Conservation (phyloP, 1,139 yeast species). For the Taiozyma sp. region DNA sequence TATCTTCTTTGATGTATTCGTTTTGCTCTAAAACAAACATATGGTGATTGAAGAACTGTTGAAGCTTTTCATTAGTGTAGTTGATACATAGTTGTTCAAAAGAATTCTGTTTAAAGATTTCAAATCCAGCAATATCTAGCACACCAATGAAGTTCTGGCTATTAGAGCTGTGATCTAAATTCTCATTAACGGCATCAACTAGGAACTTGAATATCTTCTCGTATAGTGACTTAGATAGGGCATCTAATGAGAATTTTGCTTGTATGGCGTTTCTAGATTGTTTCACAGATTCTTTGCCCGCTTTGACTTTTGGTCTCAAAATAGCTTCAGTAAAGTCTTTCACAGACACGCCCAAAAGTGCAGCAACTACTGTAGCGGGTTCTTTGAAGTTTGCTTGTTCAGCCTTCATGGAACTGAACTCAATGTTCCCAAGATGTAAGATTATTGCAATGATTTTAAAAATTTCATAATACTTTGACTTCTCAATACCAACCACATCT, state of each 20-base stretch:
- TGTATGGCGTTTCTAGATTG: constrained; percentile 80
- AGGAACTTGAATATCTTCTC: constrained; percentile 79
- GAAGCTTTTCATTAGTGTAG: constrained; percentile 92
- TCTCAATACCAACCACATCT: constrained; percentile 64
- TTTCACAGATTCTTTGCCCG: constrained; percentile 83
- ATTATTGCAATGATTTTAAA: constrained; percentile 71
- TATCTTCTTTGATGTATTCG: constrained; percentile 88
- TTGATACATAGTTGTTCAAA: constrained; percentile 97
- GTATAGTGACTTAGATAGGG: constrained; percentile 81
- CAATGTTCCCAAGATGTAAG: constrained; percentile 81
- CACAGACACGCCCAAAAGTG: constrained; percentile 60
- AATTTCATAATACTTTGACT: constrained; percentile 52
- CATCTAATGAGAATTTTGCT: constrained; percentile 79
- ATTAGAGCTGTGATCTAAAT: constrained; percentile 42
- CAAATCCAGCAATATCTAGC: constrained; percentile 96
- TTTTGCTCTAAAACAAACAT: constrained; percentile 96
- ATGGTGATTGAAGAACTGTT: constrained; percentile 96
- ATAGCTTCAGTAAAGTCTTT: constrained; percentile 54
- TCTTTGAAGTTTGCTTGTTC: constrained; percentile 75
- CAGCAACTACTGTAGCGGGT: constrained; percentile 54
- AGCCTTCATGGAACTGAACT: constrained; percentile 63
- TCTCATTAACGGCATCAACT: constrained; percentile 73
- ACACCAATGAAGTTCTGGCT: constrained; percentile 78
- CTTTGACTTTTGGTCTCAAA: constrained; percentile 80
- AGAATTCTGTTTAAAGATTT: constrained; percentile 85